phyloP scores from a whole-genome alignment of 805 yeast genomes.

The Starmerella stellata region DNA sequence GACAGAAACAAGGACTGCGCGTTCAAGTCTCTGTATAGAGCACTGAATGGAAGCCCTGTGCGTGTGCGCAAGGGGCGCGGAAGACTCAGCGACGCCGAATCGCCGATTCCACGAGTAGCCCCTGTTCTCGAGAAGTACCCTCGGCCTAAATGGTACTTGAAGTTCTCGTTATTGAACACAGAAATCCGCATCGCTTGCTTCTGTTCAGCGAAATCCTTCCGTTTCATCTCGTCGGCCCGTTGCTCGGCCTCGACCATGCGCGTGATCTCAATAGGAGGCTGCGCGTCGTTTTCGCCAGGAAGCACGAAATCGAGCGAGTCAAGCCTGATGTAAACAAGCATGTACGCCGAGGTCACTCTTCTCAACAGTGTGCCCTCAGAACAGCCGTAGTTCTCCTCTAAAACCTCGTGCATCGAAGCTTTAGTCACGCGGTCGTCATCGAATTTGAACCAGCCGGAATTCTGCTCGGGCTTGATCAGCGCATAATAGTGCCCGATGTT shows the following conservation, averaged over 20 bases:
- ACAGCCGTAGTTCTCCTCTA: slow-evolving; percentile 74
- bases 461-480: slow-evolving; percentile 62
- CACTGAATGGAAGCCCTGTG: background rate
- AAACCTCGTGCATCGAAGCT: slow-evolving; percentile 68
- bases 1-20: background rate
- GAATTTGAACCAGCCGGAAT: slow-evolving; percentile 58
- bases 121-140: slow-evolving; percentile 3
- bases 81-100: background rate
- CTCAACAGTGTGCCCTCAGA: slow-evolving; percentile 34
- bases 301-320: slow-evolving; percentile 39
- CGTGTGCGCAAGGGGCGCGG: background rate
- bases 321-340: slow-evolving; percentile 81
- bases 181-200: slow-evolving; percentile 20
- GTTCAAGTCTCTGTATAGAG: background rate
- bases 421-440: slow-evolving; percentile 91
- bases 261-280: slow-evolving; percentile 39
- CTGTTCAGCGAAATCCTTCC: slow-evolving; percentile 53
- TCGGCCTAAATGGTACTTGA: slow-evolving; percentile 8
- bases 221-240: slow-evolving; percentile 34
- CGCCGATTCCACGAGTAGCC: background rate
- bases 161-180: slow-evolving; percentile 2
- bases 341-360: slow-evolving; percentile 86
- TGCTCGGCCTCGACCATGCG: slow-evolving; percentile 45
- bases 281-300: slow-evolving; percentile 31
- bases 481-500: slow-evolving; percentile 96